Conservation (phyloP, 768 basidiomycete genomes). For the Cystobasidium tubakii region DNA sequence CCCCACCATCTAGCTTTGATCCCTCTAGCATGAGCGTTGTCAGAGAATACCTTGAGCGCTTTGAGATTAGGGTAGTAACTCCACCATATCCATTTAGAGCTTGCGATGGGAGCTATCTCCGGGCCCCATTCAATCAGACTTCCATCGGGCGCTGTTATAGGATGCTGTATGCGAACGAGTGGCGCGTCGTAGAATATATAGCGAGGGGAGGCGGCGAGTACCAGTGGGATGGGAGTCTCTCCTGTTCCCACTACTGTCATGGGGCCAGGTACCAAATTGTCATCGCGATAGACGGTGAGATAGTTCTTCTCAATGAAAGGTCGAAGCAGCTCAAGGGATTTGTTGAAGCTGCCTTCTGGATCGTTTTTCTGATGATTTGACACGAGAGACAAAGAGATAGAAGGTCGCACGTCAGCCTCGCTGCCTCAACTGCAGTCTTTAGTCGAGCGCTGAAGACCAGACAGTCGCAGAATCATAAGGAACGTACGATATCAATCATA, state of each 20-base stretch:
- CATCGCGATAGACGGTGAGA: slow-evolving; percentile 17
- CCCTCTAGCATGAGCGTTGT: slow-evolving; percentile 2
- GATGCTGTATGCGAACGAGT: background rate
- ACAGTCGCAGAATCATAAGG: no score
- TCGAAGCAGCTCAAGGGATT: background rate
- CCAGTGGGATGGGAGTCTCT: background rate
- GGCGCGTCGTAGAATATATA: slow-evolving; percentile 31
- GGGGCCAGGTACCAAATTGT: background rate
- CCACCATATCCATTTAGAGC: slow-evolving; percentile 18
- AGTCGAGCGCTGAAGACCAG: no score
- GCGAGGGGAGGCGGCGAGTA: background rate
- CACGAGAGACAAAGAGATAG: background rate
- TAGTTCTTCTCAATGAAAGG: slow-evolving; percentile 15
- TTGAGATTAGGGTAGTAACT: slow-evolving; percentile 4
- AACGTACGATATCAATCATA: slow-evolving; percentile 20
- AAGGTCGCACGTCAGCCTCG: no score
- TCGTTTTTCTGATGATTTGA: slow-evolving; percentile 2
- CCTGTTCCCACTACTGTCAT: slow-evolving; percentile 25
- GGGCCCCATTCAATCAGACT: background rate
- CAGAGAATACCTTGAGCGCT: background rate
- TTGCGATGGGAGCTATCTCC: slow-evolving; percentile 27
- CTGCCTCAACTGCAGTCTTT: no score
- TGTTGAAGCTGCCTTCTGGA: background rate
- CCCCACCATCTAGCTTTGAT: slow-evolving; percentile 34
- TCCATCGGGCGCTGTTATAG: background rate